These are phyloP conservation scores for Phialemoniopsis sp. DNA, from an alignment of 2,329 filamentous ascomycete species.

Conservation along the genomic window DNA sequence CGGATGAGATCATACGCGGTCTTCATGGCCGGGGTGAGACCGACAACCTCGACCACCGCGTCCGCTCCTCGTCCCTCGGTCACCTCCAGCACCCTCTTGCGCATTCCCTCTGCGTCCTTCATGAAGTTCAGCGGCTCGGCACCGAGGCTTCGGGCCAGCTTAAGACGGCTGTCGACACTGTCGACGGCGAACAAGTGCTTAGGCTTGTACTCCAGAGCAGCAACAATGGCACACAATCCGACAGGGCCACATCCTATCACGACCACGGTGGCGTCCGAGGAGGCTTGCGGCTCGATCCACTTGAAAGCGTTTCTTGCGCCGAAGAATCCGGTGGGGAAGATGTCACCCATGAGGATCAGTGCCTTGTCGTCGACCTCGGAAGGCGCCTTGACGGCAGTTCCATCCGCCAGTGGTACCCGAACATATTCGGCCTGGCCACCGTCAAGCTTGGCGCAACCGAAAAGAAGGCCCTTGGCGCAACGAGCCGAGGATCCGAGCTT, in stretches of 20 bases:
- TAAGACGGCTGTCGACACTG: conserved; percentile 69
- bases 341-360: conserved; percentile 86
- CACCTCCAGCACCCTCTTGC: conserved; percentile 66
- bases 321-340: conserved; percentile 85
- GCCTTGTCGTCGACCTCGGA: conserved; percentile 67
- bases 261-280: conserved; percentile 65
- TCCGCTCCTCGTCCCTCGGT: conserved; percentile 82
- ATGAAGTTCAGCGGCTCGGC: conserved; percentile 81
- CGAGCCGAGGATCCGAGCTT: conserved; percentile 71
- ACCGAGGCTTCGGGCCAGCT: conserved; percentile 68
- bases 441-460: conserved; percentile 66
- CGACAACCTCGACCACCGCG: conserved; percentile 76
- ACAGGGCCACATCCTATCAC: conserved; percentile 83
- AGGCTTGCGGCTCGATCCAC: conserved; percentile 36
- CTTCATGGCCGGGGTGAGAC: conserved; percentile 62
- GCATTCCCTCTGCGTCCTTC: conserved; percentile 59
- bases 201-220: conserved; percentile 71
- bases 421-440: conserved; percentile 82
- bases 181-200: conserved; percentile 77
- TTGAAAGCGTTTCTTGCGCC: conserved; percentile 76
- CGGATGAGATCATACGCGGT: conserved; percentile 69
- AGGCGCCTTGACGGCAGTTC: conserved; percentile 73
- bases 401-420: conserved; percentile 75
- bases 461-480: conserved; percentile 66
- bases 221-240: conserved; percentile 77